phyloP scores from a whole-genome alignment of 345 rosid genomes.

The Populus davidiana region DNA sequence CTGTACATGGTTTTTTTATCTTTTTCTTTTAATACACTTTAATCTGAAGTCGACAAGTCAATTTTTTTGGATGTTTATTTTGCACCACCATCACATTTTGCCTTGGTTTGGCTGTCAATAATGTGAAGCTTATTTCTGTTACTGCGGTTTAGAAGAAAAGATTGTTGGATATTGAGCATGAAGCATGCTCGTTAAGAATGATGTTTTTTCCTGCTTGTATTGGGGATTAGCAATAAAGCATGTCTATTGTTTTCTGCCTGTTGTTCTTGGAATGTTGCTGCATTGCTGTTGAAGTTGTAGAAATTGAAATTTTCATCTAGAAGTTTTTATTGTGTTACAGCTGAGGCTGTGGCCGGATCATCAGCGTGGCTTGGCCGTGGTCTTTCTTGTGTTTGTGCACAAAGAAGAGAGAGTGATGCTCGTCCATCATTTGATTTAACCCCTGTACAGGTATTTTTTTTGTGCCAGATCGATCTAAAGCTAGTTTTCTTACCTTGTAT shows the following conservation, averaged over 20 bases:
- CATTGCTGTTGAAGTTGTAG: background rate
- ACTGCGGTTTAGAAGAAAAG: background rate
- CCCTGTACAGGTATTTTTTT: constrained; percentile 70
- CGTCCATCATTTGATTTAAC: constrained; percentile 97
- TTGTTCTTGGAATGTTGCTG: background rate
- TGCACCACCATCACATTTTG: background rate
- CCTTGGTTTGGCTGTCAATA: background rate
- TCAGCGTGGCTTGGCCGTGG: constrained; percentile 99
- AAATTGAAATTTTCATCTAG: constrained; percentile 23
- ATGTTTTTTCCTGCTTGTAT: background rate
- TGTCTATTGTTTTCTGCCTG: background rate
- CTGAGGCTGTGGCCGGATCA: constrained; percentile 98
- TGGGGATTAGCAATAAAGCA: background rate
- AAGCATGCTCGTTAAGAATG: background rate
- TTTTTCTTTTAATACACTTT: background rate
- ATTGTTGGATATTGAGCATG: background rate
- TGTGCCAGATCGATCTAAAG: background rate
- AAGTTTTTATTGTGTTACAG: constrained; percentile 53
- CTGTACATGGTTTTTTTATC: background rate
- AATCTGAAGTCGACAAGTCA: background rate
- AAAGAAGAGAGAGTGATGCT: constrained; percentile 74
- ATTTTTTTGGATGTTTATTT: background rate
- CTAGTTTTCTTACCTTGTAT: background rate
- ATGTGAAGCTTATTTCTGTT: background rate
- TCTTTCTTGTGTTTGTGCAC: constrained; percentile 97